Evolutionary conservation across 495 filamentous ascomycete species (phyloP), one percentile per base, ranked within the genome.

Genomic region (Aspergillus avenaceus): DNA sequence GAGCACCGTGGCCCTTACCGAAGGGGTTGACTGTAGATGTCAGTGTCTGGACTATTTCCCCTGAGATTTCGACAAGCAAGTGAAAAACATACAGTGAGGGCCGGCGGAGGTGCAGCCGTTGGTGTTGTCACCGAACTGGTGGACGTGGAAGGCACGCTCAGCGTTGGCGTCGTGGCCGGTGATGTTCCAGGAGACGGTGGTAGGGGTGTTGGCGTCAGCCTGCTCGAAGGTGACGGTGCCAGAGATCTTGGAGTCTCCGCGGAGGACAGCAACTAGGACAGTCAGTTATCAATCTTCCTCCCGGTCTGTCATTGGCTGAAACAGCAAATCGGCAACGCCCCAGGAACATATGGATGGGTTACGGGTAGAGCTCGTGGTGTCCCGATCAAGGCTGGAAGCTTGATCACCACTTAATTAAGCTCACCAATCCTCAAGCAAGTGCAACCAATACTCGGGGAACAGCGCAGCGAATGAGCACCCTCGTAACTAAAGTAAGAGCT

Each of bases 41-140:
- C 22, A 53, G 49, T 25, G 16, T 38, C 16, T 38, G 45, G 32
- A 24, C 19, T 21, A 18, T 13, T 25, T 37, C 7, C 36, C 46
- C n/a, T 16, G 19, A 26, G 12, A 40, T 9, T 14, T 18, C 11
- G 47, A 2, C 32, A 21, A 22, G 11, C 34, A 40, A 16, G 9
- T 21, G 5, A 27, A 16, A 4, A 23, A 73, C 87, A 64, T 82
- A 93, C 90, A 97, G 75, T 98, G 93, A 60, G 93, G 91, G 36
- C 93, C 93, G 45, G 93, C 93, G 51, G 86, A 91, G 49, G 93
- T 97, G 85, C 93, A 98, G 70, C 95, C 93, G 74, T 97, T 98
- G 79, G 95, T 97, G 81, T 97, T 97, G 83, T 97, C 93, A 71
- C 95, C 93, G 65, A 96, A 98, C 75, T 93, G 87, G 78, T 97